Evolutionary conservation across 176 grass and related monocot species (phyloP), one percentile per base, ranked within the genome.

Genomic region (Echinochloa phyllopogon): DNA sequence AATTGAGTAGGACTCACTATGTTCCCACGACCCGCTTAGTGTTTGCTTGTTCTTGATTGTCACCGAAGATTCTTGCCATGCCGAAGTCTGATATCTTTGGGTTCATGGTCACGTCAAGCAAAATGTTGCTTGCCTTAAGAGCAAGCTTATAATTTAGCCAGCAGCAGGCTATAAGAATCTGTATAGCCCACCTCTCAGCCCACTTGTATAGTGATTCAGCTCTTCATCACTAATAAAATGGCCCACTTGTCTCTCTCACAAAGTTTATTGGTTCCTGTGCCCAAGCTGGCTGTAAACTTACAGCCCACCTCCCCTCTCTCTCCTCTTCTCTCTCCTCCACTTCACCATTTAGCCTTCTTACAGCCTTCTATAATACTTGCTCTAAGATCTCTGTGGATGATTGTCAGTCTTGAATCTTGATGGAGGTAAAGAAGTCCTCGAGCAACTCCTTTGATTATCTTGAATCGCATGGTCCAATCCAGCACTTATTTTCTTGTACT

Each of bases 351-450:
- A n/a, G n/a, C n/a, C n/a, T n/a, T n/a, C n/a, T n/a, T n/a, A n/a
- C n/a, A n/a, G n/a, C n/a, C n/a, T n/a, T n/a, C n/a, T n/a, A n/a
- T n/a, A n/a, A n/a, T n/a, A n/a, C n/a, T n/a, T n/a, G n/a, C n/a
- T n/a, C n/a, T n/a, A n/a, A 93, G 75, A 61, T 90, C 88, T 41
- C 88, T 83, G 7, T 90, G 91, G 16, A 93, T 80, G 15, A 90
- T 81, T 33, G 76, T 89, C 4, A 90, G 6, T 63, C 88, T 87
- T 77, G 88, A 93, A 76, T 94, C 86, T 3, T 70, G 82, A 27
- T 94, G 92, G 49, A 94, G 92, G 45, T 91, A 91, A 49, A 91
- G 52, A 50, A 94, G 82, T 5, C 92, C 92, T 24, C 56, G 23
- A 25, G 82, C 82, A 14, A 91, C 16, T 1, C 86, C 88, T 81